Conservation (phyloP, 2,329 filamentous ascomycete genomes). For the Lachnellula cervina region DNA sequence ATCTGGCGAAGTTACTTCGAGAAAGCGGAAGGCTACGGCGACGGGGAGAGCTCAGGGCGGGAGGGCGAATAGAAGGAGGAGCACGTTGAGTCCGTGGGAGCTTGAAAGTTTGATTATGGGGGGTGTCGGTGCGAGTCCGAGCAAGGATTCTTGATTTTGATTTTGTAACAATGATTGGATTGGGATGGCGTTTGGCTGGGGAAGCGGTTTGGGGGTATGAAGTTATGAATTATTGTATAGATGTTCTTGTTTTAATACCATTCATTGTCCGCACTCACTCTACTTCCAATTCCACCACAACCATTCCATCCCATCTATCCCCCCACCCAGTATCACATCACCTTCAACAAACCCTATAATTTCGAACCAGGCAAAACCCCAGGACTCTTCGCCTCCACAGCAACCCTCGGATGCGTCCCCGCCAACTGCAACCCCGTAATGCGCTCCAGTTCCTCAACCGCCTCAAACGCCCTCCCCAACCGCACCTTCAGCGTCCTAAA, state of each 20-base stretch:
- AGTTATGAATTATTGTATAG: slow-evolving; percentile 1
- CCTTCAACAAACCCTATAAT: neutral
- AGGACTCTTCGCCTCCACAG: slow-evolving; percentile 13
- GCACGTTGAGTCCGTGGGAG: slow-evolving; percentile 72
- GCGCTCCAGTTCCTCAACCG: slow-evolving; percentile 74
- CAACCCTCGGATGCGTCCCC: slow-evolving; percentile 26
- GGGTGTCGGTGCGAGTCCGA: slow-evolving; percentile 6
- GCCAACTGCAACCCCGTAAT: slow-evolving; percentile 62
- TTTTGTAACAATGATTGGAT: neutral
- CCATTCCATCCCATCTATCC: no score
- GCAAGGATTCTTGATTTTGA: neutral
- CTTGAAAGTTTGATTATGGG: slow-evolving; percentile 59
- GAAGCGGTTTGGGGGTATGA: neutral
- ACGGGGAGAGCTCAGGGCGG: slow-evolving; percentile 29
- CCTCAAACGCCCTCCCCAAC: slow-evolving; percentile 71
- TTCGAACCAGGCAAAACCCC: neutral
- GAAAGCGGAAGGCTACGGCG: slow-evolving; percentile 39
- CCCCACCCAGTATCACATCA: neutral
- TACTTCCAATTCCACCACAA: no score
- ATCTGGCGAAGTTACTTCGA: slow-evolving; percentile 3
- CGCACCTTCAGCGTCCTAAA: slow-evolving; percentile 82
- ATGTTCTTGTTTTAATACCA: neutral
- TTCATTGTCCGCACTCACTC: no score
- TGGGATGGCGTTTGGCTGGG: neutral
- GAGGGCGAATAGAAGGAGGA: slow-evolving; percentile 59